These are phyloP conservation scores for Phyllachora maydis DNA, from an alignment of 2,329 filamentous ascomycete genomes.

Conservation along the genomic window DNA sequence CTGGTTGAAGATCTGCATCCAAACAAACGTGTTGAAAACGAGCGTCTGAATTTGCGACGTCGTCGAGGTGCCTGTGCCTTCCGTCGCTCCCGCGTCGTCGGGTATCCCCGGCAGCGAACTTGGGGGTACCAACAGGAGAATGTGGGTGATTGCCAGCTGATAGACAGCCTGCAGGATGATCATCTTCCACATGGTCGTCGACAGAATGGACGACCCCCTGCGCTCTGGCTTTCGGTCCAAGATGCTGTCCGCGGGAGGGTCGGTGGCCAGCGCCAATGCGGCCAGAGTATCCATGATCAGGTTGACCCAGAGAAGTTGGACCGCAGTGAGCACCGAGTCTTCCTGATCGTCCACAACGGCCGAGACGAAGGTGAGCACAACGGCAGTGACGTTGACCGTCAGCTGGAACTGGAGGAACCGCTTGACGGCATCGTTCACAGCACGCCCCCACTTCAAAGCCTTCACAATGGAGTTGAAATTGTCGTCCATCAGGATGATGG, in stretches of 20 bases:
- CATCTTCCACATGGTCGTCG: constrained; percentile 97
- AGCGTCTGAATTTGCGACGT: constrained; percentile 47
- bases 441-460: constrained; percentile 61
- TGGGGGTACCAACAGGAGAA: constrained; percentile 43
- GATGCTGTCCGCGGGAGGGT: constrained; percentile 68
- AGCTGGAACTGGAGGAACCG: constrained; percentile 61
- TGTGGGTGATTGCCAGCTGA: constrained; percentile 60
- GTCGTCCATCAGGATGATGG: constrained; percentile 75
- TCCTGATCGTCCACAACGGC: constrained; percentile 53
- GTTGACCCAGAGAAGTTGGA: constrained; percentile 91
- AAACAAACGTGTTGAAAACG: constrained; percentile 96
- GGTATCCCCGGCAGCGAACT: constrained; percentile 14
- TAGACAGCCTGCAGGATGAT: constrained; percentile 84
- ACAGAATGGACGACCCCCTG: constrained; percentile 45
- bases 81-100: constrained; percentile 15
- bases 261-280: constrained; percentile 71
- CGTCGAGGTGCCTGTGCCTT: too few relatives aligned
- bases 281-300: constrained; percentile 95
- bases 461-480: constrained; percentile 78
- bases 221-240: constrained; percentile 52
- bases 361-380: constrained; percentile 71
- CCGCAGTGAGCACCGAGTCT: constrained; percentile 61
- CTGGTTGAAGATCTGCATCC: constrained; percentile 99
- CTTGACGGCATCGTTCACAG: constrained; percentile 60
- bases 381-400: constrained; percentile 82